A percentile compares a stretch with the other conserved stretches of the same genome.
Evolutionary conservation across 164 flowering plant genomes (phyloP).

Genomic region (Vitis rotundifolia): DNA sequence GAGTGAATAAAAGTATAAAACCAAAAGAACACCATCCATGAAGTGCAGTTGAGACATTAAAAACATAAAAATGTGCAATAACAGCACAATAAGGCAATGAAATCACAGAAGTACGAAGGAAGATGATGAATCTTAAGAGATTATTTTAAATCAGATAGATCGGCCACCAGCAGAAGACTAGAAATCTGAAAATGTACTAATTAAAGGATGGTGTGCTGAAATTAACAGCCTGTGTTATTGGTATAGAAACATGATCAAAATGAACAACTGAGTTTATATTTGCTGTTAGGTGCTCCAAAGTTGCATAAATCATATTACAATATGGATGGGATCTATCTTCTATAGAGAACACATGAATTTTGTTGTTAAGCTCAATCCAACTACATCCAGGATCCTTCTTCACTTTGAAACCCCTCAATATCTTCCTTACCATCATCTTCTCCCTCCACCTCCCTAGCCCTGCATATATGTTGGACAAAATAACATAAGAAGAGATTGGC

Average conservation of each 20-base stretch:
- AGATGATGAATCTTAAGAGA: too few relatives aligned
- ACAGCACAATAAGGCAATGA: too few relatives aligned
- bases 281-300: conserved; percentile 44
- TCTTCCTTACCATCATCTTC: conserved; percentile 45
- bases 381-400: conserved; percentile 77
- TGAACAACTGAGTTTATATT: conserved; percentile 30
- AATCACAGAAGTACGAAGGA: too few relatives aligned
- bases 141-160: too few relatives aligned
- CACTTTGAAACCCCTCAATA: conserved; percentile 38
- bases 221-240: not conserved
- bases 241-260: conserved; percentile 14
- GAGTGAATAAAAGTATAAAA: too few relatives aligned
- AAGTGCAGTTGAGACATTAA: too few relatives aligned
- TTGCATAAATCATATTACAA: conserved; percentile 35
- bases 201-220: not conserved
- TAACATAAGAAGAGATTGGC: conserved; percentile 42
- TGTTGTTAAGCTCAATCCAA: conserved; percentile 62
- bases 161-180: too few relatives aligned
- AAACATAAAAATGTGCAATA: too few relatives aligned
- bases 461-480: conserved; percentile 73
- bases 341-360: conserved; percentile 48
- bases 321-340: conserved; percentile 57
- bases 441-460: conserved; percentile 57
- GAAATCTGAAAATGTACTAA: not conserved
- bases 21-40: too few relatives aligned